Evolutionary conservation across 1,284 basidiomycete species (phyloP).

Genomic region (Thelephora terrestris): DNA sequence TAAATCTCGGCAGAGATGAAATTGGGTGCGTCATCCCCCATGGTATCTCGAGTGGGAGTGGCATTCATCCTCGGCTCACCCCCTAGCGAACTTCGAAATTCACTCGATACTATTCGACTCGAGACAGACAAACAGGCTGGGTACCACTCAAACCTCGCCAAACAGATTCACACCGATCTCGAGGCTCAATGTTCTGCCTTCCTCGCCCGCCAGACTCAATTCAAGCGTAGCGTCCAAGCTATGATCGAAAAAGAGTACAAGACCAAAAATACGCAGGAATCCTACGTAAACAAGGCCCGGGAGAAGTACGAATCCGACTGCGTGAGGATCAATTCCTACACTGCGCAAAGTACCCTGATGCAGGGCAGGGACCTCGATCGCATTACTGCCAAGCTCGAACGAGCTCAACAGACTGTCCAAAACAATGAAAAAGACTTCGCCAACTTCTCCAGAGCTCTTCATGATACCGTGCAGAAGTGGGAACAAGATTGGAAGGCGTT

Average conservation of each 20-base stretch:
- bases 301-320: slow-evolving; percentile 95
- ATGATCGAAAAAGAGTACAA: slow-evolving; percentile 84
- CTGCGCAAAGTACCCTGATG: slow-evolving; percentile 85
- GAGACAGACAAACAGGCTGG: slow-evolving; percentile 82
- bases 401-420: slow-evolving; percentile 82
- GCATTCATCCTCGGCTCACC: not conserved
- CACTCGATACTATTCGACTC: slow-evolving; percentile 66
- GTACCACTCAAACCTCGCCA: slow-evolving; percentile 59
- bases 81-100: slow-evolving; percentile 65
- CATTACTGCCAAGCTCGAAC: slow-evolving; percentile 79
- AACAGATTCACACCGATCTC: slow-evolving; percentile 70
- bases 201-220: slow-evolving; percentile 55
- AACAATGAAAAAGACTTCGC: slow-evolving; percentile 87
- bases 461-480: slow-evolving; percentile 82
- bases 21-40: slow-evolving; percentile 59
- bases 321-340: slow-evolving; percentile 90
- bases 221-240: slow-evolving; percentile 65
- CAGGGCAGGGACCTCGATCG: slow-evolving; percentile 95
- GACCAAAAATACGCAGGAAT: slow-evolving; percentile 76
- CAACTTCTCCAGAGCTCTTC: slow-evolving; percentile 76
- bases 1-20: slow-evolving; percentile 77
- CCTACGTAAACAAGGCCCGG: slow-evolving; percentile 77
- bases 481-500: slow-evolving; percentile 91
- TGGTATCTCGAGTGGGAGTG: not conserved
- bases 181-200: slow-evolving; percentile 64